A percentile compares a stretch with the other conserved stretches of the same genome.
phyloP scores from a whole-genome alignment of 371 early-diverging fungal genomes.

The Sporodiniella umbellata region DNA sequence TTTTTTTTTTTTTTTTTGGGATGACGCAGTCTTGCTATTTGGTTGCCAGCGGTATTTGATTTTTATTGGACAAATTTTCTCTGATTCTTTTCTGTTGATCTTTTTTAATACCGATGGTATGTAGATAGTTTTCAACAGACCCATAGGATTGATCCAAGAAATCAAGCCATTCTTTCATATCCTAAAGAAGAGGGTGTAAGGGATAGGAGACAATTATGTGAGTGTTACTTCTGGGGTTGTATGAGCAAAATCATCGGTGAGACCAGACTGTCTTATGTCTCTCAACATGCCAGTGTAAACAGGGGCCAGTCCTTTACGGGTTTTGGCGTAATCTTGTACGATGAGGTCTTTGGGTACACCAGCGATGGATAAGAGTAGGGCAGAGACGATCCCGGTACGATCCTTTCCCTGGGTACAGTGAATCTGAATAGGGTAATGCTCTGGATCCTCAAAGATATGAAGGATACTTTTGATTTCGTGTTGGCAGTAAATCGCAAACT shows the following conservation, averaged over 20 bases:
- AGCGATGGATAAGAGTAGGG: conserved; percentile 54
- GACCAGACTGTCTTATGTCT: conserved; percentile 49
- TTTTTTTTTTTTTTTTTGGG: too few species aligned
- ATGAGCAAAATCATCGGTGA: conserved; percentile 55
- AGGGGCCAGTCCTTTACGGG: conserved; percentile 47
- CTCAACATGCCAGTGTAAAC: conserved; percentile 44
- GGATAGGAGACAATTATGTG: neutral
- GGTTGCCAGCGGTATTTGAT: too few species aligned
- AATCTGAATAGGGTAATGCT: conserved; percentile 67
- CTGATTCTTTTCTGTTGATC: conserved; percentile 31
- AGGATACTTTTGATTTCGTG: conserved; percentile 49
- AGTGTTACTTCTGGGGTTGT: conserved; percentile 46
- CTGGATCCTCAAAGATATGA: conserved; percentile 49
- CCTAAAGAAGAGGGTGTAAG: conserved; percentile 6
- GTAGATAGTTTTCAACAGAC: conserved; percentile 29
- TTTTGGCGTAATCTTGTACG: conserved; percentile 62
- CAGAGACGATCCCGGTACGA: conserved; percentile 67
- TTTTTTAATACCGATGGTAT: conserved; percentile 29
- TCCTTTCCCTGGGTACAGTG: conserved; percentile 84
- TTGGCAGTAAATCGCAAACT: conserved; percentile 53
- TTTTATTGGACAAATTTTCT: conserved; percentile 15
- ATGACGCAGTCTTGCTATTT: too few species aligned
- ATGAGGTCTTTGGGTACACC: conserved; percentile 61
- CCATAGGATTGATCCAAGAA: conserved; percentile 32
- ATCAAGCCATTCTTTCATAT: conserved; percentile 25